Evolutionary conservation across 495 filamentous ascomycete genomes (phyloP).

Genomic region (Daldinia decipiens): DNA sequence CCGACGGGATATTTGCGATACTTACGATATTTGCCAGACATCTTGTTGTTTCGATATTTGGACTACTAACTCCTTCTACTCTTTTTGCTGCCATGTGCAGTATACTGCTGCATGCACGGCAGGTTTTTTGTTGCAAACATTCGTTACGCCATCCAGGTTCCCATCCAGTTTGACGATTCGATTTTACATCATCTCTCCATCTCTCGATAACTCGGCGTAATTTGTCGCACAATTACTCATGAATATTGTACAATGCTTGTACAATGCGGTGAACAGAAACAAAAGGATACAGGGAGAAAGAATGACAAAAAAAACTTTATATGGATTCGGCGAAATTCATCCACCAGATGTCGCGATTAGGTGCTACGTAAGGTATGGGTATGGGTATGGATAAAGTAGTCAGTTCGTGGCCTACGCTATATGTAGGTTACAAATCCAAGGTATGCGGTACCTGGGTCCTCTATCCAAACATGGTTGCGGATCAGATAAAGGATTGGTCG

Average conservation of each 20-base stretch:
- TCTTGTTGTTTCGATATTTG: conserved; percentile 10
- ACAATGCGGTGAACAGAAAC: conserved; percentile 31
- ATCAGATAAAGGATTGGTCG: conserved; percentile 41
- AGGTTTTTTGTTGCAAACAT: conserved; percentile 5
- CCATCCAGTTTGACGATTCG: conserved; percentile 1
- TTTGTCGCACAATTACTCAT: not conserved
- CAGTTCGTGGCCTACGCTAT: conserved; percentile 17
- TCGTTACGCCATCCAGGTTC: conserved; percentile 34
- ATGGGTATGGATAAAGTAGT: no score
- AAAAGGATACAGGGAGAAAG: conserved; percentile 14
- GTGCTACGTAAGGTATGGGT: conserved; percentile 12
- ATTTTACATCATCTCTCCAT: not conserved
- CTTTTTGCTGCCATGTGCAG: not conserved
- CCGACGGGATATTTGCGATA: conserved; percentile 25
- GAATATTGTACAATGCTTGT: conserved; percentile 11
- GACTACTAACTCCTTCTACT: conserved; percentile 11
- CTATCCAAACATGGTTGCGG: conserved; percentile 30
- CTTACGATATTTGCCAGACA: not conserved
- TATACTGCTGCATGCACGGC: not conserved
- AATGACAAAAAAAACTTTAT: conserved; percentile 18
- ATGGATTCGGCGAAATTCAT: conserved; percentile 35
- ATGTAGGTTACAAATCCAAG: conserved; percentile 33
- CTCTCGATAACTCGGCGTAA: not conserved
- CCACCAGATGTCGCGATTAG: conserved; percentile 39
- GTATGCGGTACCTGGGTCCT: conserved; percentile 24